Evolutionary conservation across 2,329 filamentous ascomycete species (phyloP), one percentile per base, ranked within the genome.

Genomic region (Fusarium marasasianum): DNA sequence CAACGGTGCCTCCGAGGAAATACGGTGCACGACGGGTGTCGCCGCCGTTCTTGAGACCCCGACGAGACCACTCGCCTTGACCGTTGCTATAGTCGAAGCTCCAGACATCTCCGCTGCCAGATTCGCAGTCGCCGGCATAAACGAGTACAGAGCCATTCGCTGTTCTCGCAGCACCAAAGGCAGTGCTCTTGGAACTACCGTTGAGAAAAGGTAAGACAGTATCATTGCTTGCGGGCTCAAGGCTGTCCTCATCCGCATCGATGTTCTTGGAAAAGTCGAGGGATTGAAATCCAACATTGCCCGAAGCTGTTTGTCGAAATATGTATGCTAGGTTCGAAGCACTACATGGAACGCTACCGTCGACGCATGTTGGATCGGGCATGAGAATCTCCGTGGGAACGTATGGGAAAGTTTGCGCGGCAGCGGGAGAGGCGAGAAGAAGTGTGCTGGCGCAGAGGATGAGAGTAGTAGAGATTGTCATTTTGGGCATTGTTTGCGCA

Each of bases 341-440:
- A 72, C 76, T 78, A 78, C 79, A 81, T 37, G 75, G 64, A 40
- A 77, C 66, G 17, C 84, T 83, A 29, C 84, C 81, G 69, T 88
- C 86, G 60, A 85, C 81, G 66, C 82, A 83, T n/a, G 75, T 63
- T 12, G 65, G 66, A 65, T 82, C 79, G 12, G 88, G 85, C 51
- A 91, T 86, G 66, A 96, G 88, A 59, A 97, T 87, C 37, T 89
- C 90, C 1, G 94, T 94, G 6, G 94, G 93, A 63, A 91, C 91
- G 84, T 97, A 97, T 33, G 94, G 94, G 59, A 94, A 87, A 55
- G 81, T 81, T 76, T 86, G 84, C 58, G 86, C 84, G 12, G 82
- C 77, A 43, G 79, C 73, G 14, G 71, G 59, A 8, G 74, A 55
- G 35, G 57, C 69, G 29, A 76, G 24, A 29, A 76, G 29, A 10